phyloP scores from a whole-genome alignment of 2,329 filamentous ascomycete genomes.

The Scytalidium sp. region DNA sequence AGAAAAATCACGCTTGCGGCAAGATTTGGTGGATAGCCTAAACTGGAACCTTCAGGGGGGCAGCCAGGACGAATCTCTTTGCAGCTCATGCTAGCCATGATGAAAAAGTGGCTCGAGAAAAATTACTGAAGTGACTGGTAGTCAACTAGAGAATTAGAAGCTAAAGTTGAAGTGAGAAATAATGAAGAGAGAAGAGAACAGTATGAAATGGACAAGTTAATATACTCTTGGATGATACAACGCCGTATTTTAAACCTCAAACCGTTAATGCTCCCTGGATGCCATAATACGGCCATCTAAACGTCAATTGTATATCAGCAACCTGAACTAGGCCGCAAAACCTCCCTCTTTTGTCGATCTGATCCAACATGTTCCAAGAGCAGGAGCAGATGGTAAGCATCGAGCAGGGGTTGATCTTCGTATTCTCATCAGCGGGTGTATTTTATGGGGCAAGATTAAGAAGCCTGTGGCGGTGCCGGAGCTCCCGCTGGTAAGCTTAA shows the following conservation, averaged over 20 bases:
- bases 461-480: too few species aligned
- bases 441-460: too few species aligned
- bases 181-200: not conserved
- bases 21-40: slow-evolving; percentile 46
- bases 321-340: not conserved
- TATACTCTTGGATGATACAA: not conserved
- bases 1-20: slow-evolving; percentile 50
- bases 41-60: slow-evolving; percentile 15
- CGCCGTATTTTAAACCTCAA: not conserved
- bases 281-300: not conserved
- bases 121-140: not conserved
- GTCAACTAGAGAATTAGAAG: not conserved
- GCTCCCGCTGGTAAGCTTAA: not conserved
- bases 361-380: not conserved
- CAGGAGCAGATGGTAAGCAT: too few species aligned
- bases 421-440: not conserved
- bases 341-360: not conserved
- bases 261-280: not conserved
- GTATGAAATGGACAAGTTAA: not conserved
- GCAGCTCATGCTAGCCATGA: not conserved
- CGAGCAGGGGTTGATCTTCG: not conserved
- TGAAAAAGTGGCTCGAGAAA: not conserved
- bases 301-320: too few species aligned
- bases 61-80: slow-evolving; percentile 14
- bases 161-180: not conserved